These are phyloP conservation scores for Hypholoma fasciculare DNA, from an alignment of 768 basidiomycete genomes.

Conservation along the genomic window DNA sequence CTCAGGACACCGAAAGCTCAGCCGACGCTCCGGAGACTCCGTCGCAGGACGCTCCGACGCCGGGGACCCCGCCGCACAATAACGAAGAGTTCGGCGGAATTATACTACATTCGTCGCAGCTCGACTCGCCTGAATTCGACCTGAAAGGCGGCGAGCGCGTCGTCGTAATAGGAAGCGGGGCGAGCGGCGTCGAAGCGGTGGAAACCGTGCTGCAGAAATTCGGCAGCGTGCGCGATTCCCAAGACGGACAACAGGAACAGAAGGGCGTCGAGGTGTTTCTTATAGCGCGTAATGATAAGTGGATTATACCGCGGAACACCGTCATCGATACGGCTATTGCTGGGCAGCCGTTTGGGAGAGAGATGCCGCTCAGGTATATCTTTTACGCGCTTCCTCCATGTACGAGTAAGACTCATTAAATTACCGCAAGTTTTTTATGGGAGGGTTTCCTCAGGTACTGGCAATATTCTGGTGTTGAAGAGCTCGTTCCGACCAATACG, in stretches of 20 bases:
- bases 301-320: slow-evolving; percentile 50
- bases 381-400: too few relatives aligned
- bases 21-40: background rate
- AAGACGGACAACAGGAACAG: slow-evolving; percentile 4
- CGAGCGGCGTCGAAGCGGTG: slow-evolving; percentile 37
- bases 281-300: slow-evolving; percentile 47
- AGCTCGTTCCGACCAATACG: slow-evolving; percentile 38
- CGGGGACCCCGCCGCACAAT: background rate
- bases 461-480: slow-evolving; percentile 46
- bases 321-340: slow-evolving; percentile 47
- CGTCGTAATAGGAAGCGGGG: slow-evolving; percentile 51
- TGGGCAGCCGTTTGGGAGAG: slow-evolving; percentile 50
- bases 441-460: slow-evolving; percentile 40
- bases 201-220: slow-evolving; percentile 28
- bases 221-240: slow-evolving; percentile 14
- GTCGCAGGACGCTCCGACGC: background rate
- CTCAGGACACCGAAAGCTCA: background rate
- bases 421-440: slow-evolving; percentile 36
- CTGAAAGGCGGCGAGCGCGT: slow-evolving; percentile 37
- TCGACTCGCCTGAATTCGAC: slow-evolving; percentile 34
- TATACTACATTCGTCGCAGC: slow-evolving; percentile 47
- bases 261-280: slow-evolving; percentile 35
- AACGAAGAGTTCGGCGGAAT: slow-evolving; percentile 33
- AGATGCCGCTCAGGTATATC: slow-evolving; percentile 47
- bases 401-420: too few relatives aligned